A percentile compares a stretch with the other conserved stretches of the same genome.
phyloP scores from a whole-genome alignment of 1,139 yeast species.

The Entelexis sorbosivorans region DNA sequence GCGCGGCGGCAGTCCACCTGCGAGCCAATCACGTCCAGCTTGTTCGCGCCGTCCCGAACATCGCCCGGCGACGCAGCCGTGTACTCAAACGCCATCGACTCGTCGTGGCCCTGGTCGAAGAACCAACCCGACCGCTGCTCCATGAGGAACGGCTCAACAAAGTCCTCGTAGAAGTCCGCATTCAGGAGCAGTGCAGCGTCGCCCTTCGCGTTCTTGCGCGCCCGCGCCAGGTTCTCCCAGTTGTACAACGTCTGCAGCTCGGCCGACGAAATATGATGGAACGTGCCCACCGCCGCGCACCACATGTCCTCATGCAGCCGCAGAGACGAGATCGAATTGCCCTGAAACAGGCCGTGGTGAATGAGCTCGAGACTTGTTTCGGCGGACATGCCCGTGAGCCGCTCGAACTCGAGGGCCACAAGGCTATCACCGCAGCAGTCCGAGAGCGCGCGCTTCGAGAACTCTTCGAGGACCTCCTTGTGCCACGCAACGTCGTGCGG shows the following conservation, averaged over 20 bases:
- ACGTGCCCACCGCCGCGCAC: conserved; percentile 31
- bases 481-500: conserved; percentile 3
- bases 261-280: conserved; percentile 29
- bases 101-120: not conserved
- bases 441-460: conserved; percentile 15
- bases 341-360: conserved; percentile 25
- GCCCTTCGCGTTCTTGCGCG: not conserved
- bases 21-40: not conserved
- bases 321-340: conserved; percentile 25
- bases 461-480: conserved; percentile 4
- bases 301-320: conserved; percentile 23
- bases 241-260: conserved; percentile 32
- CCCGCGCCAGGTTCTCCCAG: conserved; percentile 24
- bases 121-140: not conserved
- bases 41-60: not conserved
- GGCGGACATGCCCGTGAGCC: conserved; percentile 9
- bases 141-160: conserved; percentile 17
- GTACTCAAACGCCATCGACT: conserved; percentile 7
- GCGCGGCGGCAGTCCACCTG: not conserved
- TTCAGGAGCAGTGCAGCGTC: conserved; percentile 24
- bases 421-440: conserved; percentile 27
- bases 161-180: conserved; percentile 30
- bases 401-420: conserved; percentile 21
- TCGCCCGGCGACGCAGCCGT: not conserved
- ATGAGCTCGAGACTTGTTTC: conserved; percentile 10